Evolutionary conservation across 768 basidiomycete species (phyloP).

Genomic region (Rhodotorula paludigena): DNA sequence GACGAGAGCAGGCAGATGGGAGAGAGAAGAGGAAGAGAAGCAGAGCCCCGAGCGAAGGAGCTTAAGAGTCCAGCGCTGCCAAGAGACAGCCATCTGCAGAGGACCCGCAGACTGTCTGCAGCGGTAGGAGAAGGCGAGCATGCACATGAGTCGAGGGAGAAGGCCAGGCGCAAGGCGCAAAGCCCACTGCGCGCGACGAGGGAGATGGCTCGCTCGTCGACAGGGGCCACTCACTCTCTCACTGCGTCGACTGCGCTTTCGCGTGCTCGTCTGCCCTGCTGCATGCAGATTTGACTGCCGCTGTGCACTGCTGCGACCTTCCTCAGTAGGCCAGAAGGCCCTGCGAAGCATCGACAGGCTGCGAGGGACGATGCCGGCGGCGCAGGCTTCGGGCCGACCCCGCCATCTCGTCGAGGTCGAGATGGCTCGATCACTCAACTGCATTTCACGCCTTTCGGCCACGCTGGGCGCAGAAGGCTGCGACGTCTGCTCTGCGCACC

Average conservation of each 20-base stretch:
- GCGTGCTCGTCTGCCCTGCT: too few species aligned
- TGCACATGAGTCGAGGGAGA: background rate
- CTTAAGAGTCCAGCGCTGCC: background rate
- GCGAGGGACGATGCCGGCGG: background rate
- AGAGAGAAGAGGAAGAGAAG: background rate
- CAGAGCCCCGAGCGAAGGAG: too few species aligned
- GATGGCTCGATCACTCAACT: conserved; percentile 15
- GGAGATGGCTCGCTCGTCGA: background rate
- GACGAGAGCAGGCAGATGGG: background rate
- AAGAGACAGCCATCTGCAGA: background rate
- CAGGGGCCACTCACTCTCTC: background rate
- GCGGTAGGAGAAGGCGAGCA: background rate
- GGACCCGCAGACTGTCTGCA: background rate
- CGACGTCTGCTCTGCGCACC: background rate
- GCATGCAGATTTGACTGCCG: too few species aligned
- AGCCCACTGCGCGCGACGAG: too few species aligned
- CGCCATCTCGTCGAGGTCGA: background rate
- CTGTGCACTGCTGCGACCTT: too few species aligned
- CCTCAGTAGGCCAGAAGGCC: background rate
- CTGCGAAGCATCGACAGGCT: background rate
- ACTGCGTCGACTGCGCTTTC: too few species aligned
- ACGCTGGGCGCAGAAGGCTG: background rate
- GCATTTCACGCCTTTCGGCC: background rate
- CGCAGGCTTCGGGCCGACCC: background rate
- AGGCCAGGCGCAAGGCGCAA: background rate